Evolutionary conservation across 768 basidiomycete species (phyloP), one percentile per base, ranked within the genome.

Genomic region (Serendipita sp.): DNA sequence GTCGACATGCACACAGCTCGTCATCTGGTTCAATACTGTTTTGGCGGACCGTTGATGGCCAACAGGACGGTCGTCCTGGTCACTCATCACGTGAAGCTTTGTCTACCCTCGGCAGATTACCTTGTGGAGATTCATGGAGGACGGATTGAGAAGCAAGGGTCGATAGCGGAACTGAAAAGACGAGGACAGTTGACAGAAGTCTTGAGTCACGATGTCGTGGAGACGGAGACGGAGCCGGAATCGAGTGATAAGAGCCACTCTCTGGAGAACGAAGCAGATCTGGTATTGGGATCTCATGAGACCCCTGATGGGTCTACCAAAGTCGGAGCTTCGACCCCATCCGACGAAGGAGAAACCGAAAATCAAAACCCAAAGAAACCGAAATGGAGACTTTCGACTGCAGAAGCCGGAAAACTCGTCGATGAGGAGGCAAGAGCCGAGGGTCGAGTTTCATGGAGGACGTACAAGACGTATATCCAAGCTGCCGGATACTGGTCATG

Each of bases 1-100:
- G 85, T 88, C 1, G 86, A 88, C 70, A 86, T 86, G 80, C 86
- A 89, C 68, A 88, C 87, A 0, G 85, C 87, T 4, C 79, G 80
- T 48, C 84, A 86, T 68, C 73, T 94, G 18, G 83, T 88, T 64
- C 73, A 76, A 13, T 75, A 81, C 41, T 89, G 87, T 67, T 74
- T 92, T 15, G 75, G 76, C 7, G 85, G 90, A 5, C 73, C 78
- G 1, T 76, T 92, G 15, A 81, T 85, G 66, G 73, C 74, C 15
- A 80, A 77, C 62, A 78, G 90, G 15, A 92, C 90, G 0, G 80
- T 91, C 67, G 79, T 92, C 65, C 79, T 94, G 16, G 88, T 92
- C 63, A 91, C 90, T 0, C 91, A 94, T 71, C 88, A 91, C 70
- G 81, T 89, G 65, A 79, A 77, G 38, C 78, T 91, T 3, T 88